Evolutionary conservation across 208 protist genomes (phyloP).

Genomic region (Crithidia thermophila): DNA sequence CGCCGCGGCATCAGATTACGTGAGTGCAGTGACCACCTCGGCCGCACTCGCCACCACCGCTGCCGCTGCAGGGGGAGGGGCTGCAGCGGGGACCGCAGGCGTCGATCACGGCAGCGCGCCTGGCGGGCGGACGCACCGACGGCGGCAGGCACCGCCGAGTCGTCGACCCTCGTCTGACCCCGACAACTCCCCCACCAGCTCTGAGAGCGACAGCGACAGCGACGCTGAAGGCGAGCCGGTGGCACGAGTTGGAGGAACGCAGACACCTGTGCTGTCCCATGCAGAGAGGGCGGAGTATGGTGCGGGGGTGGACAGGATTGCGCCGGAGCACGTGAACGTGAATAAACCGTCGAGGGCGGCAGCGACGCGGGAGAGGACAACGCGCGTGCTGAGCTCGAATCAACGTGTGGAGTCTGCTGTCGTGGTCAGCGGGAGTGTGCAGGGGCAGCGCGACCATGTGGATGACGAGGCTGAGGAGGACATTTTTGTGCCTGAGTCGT

Average conservation of each 20-base stretch:
- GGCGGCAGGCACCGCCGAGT: too few species aligned
- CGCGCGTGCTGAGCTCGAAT: constrained; percentile 32
- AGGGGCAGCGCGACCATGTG: not conserved
- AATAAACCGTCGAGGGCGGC: not conserved
- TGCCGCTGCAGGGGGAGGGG: not conserved
- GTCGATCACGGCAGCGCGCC: too few species aligned
- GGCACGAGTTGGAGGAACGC: not conserved
- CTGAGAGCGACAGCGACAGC: constrained; percentile 20
- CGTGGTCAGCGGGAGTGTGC: not conserved
- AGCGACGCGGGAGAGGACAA: not conserved
- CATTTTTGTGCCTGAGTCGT: constrained; percentile 26
- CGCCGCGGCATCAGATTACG: constrained; percentile 25
- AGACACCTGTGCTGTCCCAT: too few species aligned
- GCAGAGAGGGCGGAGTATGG: too few species aligned
- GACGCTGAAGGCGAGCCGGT: not conserved
- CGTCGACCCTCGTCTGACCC: constrained; percentile 18
- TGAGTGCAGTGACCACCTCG: constrained; percentile 30
- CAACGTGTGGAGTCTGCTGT: constrained; percentile 9
- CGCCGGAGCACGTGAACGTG: not conserved
- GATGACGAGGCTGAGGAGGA: constrained; percentile 18
- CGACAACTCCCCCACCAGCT: constrained; percentile 37
- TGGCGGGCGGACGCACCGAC: not conserved
- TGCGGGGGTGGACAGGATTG: not conserved
- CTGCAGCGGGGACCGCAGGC: too few species aligned
- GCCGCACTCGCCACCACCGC: constrained; percentile 20